Percentiles rank a stretch among this genome's conserved stretches.
phyloP scores from a whole-genome alignment of 2,329 filamentous ascomycete species.

The Fusarium papillatum region DNA sequence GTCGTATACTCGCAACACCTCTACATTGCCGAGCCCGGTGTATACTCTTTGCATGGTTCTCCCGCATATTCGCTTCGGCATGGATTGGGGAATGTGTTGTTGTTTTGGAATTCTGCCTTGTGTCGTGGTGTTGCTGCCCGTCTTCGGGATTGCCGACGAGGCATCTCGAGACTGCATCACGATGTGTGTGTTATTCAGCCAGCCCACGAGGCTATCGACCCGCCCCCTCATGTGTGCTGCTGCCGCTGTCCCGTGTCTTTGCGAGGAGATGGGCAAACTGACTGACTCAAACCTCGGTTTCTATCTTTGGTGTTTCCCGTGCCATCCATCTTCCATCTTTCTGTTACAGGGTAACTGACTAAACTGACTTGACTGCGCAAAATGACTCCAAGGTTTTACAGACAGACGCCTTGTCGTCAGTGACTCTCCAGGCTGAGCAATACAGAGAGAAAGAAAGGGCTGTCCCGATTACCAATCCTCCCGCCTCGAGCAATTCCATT shows the following conservation, averaged over 20 bases:
- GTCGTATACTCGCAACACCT: conserved; percentile 1
- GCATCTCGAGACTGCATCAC: conserved; percentile 12
- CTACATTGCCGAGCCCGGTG: background rate
- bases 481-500: background rate
- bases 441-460: background rate
- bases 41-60: background rate
- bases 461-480: background rate
- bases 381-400: conserved; percentile 18
- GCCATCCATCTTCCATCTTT: background rate
- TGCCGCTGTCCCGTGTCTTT: conserved; percentile 16
- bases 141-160: conserved; percentile 22
- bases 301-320: conserved; percentile 13
- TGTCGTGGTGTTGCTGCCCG: background rate
- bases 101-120: background rate
- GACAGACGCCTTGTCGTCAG: conserved; percentile 5
- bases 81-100: background rate
- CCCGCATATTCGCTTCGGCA: background rate
- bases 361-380: background rate
- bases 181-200: background rate
- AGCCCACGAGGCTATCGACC: conserved; percentile 16
- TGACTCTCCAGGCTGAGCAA: conserved; percentile 6
- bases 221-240: conserved; percentile 6
- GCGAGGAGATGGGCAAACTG: background rate
- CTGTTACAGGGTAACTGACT: background rate
- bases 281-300: conserved; percentile 9